Conservation (phyloP, 257 asterid species). For the Ilex aquifolium region DNA sequence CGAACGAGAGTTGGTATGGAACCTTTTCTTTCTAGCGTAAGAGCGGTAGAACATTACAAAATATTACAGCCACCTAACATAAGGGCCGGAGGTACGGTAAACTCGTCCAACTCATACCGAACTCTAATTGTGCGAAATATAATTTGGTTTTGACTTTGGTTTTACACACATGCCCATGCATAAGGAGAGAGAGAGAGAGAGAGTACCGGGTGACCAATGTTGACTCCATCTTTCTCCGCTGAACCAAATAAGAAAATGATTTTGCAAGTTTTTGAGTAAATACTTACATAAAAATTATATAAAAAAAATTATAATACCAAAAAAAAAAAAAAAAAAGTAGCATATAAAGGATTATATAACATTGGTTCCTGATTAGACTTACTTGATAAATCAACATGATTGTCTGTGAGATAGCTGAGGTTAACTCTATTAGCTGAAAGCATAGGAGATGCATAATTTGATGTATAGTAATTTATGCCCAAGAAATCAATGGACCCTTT, state of each 20-base stretch:
- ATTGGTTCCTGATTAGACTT: conserved; percentile 1
- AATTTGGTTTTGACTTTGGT: no score
- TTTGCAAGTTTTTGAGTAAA: not conserved
- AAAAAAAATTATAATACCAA: not conserved
- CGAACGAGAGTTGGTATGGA: no score
- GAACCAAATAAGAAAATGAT: conserved; percentile 1
- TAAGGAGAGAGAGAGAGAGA: not conserved
- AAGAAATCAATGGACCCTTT: conserved; percentile 23
- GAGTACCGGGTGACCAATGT: conserved; percentile 17
- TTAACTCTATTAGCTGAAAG: conserved; percentile 9
- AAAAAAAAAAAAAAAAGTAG: no score
- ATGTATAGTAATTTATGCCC: conserved; percentile 18
- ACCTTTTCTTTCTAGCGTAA: no score
- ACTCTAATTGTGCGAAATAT: no score
- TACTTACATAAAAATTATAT: no score
- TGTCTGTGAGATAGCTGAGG: conserved; percentile 20
- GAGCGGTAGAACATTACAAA: no score
- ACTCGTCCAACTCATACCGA: no score
- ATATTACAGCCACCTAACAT: no score
- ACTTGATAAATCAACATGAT: conserved; percentile 17
- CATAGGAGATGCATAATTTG: conserved; percentile 23
- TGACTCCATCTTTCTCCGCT: conserved; percentile 20
- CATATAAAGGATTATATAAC: not conserved
- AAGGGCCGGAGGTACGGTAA: no score
- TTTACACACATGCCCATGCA: no score